These are phyloP conservation scores for Pseudevernia furfuracea DNA, from an alignment of 495 filamentous ascomycete genomes.

Conservation along the genomic window DNA sequence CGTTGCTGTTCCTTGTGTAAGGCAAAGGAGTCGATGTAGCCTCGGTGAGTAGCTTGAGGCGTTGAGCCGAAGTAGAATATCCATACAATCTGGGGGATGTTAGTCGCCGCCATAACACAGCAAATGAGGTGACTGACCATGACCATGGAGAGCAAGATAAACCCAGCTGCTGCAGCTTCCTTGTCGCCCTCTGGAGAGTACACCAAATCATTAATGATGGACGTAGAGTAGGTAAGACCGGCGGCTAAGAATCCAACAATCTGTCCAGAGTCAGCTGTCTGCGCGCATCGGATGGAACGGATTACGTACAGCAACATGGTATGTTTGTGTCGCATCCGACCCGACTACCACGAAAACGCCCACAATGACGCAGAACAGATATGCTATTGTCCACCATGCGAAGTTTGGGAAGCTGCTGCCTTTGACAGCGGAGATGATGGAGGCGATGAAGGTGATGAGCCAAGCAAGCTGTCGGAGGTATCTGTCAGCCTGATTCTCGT, in stretches of 20 bases:
- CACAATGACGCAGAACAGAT: slow-evolving; percentile 72
- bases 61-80: slow-evolving; percentile 97
- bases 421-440: slow-evolving; percentile 63
- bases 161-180: slow-evolving; percentile 85
- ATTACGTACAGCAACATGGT: slow-evolving; percentile 71
- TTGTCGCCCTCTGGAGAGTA: slow-evolving; percentile 60
- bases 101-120: not conserved
- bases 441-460: slow-evolving; percentile 83
- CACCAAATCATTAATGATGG: slow-evolving; percentile 73
- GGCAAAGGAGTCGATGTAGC: slow-evolving; percentile 93
- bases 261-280: slow-evolving; percentile 35
- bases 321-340: slow-evolving; percentile 73
- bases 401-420: slow-evolving; percentile 67
- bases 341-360: slow-evolving; percentile 74
- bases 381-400: slow-evolving; percentile 83
- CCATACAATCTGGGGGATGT: slow-evolving; percentile 73
- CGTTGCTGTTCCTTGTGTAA: slow-evolving; percentile 70
- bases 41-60: slow-evolving; percentile 77
- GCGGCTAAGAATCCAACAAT: slow-evolving; percentile 79
- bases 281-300: not conserved
- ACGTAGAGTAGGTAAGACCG: slow-evolving; percentile 74
- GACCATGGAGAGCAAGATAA: slow-evolving; percentile 93
- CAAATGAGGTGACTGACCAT: slow-evolving; percentile 46
- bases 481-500: slow-evolving; percentile 8
- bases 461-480: slow-evolving; percentile 64